phyloP scores from a whole-genome alignment of 805 yeast genomes.

The Sungouiozyma intestinalis region DNA sequence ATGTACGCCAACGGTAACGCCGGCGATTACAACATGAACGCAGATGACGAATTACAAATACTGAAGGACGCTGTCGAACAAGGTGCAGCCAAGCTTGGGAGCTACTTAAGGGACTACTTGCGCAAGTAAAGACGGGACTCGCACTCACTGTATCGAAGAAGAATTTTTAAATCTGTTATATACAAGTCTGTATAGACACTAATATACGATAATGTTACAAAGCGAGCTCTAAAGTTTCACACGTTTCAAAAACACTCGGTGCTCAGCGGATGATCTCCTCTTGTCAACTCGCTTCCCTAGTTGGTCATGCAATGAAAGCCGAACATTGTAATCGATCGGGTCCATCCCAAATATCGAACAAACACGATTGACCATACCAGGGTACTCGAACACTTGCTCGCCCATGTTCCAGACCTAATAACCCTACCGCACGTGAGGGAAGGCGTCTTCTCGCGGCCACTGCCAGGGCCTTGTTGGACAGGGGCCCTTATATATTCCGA shows the following conservation, averaged over 20 bases:
- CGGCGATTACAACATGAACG: conserved; percentile 58
- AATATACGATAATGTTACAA: not conserved
- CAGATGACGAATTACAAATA: conserved; percentile 83
- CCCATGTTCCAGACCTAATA: not conserved
- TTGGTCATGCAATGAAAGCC: not conserved
- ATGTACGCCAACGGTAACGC: conserved; percentile 23
- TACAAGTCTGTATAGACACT: not conserved
- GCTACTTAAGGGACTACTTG: conserved; percentile 76
- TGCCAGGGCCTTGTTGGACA: too few relatives aligned
- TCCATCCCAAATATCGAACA: conserved; percentile 4
- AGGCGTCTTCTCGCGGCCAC: too few relatives aligned
- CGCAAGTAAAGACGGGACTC: conserved; percentile 27
- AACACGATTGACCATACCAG: conserved; percentile 8
- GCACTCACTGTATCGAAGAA: too few relatives aligned
- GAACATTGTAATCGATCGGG: conserved; percentile 5
- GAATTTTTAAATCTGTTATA: not conserved
- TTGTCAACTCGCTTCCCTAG: not conserved
- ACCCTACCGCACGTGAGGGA: too few relatives aligned
- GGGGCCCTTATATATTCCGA: too few relatives aligned
- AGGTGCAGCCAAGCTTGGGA: conserved; percentile 85
- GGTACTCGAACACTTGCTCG: conserved; percentile 1
- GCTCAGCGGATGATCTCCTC: not conserved
- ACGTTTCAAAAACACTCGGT: not conserved
- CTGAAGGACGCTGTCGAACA: conserved; percentile 86
- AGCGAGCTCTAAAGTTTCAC: not conserved